Base-by-base conservation (phyloP, 306 rosid genomes). In the Casuarina glauca region DNA sequence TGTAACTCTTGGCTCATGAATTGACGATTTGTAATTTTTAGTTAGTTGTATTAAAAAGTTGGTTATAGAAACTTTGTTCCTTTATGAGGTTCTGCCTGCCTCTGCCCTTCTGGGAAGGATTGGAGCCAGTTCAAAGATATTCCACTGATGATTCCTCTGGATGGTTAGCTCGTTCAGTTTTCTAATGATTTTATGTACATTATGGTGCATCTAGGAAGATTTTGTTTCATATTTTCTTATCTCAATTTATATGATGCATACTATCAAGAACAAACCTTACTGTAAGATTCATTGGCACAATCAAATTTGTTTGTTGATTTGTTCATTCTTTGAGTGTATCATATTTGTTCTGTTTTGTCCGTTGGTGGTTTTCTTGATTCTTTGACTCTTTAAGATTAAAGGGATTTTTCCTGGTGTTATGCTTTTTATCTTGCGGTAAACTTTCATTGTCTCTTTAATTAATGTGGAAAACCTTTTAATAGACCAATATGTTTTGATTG, bases 401-500 rank as follows among this genome's bases (percentile, higher is more conserved):
- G 57, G 32, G 58, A 58, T 0, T 0, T 70, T 46, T 49, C 19
- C 39, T 20, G 16, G 52, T 17, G 6, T 16, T 41, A 43, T 42
- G 32, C 66, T 63, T 74, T 66, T 60, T 63, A 76, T 69, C 75
- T 81, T 73, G 57, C 35, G 9, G 44, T 36, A 13, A 62, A 62
- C 9, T 62, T 70, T 76, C 32, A 41, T 26, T 26, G 67, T 79
- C 66, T 78, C 20, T 61, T 20, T 66, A 39, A 51, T 77, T 67
- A 41, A 17, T 42, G 36, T 9, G 26, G 13, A 67, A 67, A 67
- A 17, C 50, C 2, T 67, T 49, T 36, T 32, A 19, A 52, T 72
- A 76, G 49, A 16, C 66, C 41, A 26, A 38, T 36, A 32, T 10
- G 17, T 70, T 81, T 80, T 26, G 64, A 81, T 85, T 78, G 44